Evolutionary conservation across 257 asterid species (phyloP), one percentile per base, ranked within the genome.

Genomic region (Datura wrightii): DNA sequence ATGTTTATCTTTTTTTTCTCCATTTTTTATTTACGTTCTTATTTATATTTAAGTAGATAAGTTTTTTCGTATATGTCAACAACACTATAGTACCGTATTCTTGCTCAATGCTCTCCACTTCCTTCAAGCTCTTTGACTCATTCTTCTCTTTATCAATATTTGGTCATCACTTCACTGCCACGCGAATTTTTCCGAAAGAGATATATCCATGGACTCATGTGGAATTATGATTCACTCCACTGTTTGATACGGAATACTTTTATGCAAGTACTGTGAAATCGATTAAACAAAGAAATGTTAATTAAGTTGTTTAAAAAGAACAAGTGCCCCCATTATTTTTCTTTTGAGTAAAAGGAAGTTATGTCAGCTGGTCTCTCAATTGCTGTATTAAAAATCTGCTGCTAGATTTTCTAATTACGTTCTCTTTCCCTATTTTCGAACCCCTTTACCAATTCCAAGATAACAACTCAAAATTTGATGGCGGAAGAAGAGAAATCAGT

Each of bases 401-500:
- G 44, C 13, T 74, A 72, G 19, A 24, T 74, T 6, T 24, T 74
- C 10, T 10, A 24, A 5, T 46, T 48, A 19, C n/a, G 24, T 76
- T 24, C 62, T 7, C 42, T 31, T 50, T 8, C 19, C 41, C 36
- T 15, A 10, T 13, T 13, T 7, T 10, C 31, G 15, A 46, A 19
- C 58, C 18, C 19, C 42, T 74, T 74, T 46, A 74, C 80, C 44
- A 76, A 65, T 65, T 31, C 10, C 4, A 65, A 65, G 41, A 24
- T 1, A 65, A 65, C 1, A 62, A 24, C 3, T 62, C 39, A 63
- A 52, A 31, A 1, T 24, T 78, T 78, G 34, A 78, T 78, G 82
- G 63, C 82, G 24, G 82, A 78, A 50, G 83, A 78, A 36, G 91
- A 91, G 41, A 90, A 89, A 44, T 90, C 91, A 85, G 86, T 90